Evolutionary conservation across 2,329 filamentous ascomycete species (phyloP), one percentile per base, ranked within the genome.

Genomic region (Keithomyces neogunnii): DNA sequence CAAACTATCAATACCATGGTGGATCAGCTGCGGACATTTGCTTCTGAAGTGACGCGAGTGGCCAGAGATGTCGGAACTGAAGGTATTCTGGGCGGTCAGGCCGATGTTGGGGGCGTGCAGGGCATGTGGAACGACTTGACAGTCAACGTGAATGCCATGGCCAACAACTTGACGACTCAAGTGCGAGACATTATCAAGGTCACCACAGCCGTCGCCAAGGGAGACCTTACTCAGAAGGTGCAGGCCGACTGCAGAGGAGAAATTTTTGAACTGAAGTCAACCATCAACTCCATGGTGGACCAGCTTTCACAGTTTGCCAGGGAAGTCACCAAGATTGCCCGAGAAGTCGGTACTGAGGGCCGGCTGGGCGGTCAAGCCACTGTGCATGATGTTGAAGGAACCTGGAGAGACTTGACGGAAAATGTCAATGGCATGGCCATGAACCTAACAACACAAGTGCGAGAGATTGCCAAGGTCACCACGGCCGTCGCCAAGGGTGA

Each of bases 271-370:
- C 86, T 99, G 64, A 99, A 99, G 72, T 91, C 90, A 54, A 97
- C 93, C 45, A 99, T 97, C 75, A 99, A 99, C 72, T 93, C 88
- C 66, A 99, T 99, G 92, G 92, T 99, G 59, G 93, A 96, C 67
- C 93, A 96, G 68, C 76, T 99, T 52, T 89, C 95, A 64, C 91
- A 96, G 65, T 97, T 97, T 66, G 93, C 93, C 8, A 88, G 90
- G 64, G 92, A 97, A 73, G 93, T 99, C 61, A 97, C 92, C 38
- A 95, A 93, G 69, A 88, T 99, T 63, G 92, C 92, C 38, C 86
- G 89, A 66, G 92, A 97, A 70, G 93, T 97, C 76, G 92, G 92
- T 54, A 97, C 93, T 1, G 92, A 99, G 69, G 92, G 92, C 61
- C 84, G 90, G 56, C 80, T 99, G 13, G 92, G 93, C 66, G 92